Conservation (phyloP, 768 basidiomycete genomes). For the Boletus edulis region DNA sequence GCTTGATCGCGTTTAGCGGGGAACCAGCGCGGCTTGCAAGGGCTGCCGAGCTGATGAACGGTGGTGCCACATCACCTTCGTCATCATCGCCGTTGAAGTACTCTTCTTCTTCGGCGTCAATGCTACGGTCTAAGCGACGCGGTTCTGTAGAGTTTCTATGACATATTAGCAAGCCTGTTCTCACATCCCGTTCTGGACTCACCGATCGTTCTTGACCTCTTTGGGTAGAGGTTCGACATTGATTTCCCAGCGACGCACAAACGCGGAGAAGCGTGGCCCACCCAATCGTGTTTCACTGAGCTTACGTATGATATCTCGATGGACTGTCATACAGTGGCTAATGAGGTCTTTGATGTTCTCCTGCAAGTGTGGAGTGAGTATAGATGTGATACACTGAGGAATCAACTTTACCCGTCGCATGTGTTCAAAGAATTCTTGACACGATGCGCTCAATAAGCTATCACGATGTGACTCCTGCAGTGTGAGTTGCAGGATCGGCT, state of each 20-base stretch:
- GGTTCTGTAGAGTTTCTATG: conserved; percentile 41
- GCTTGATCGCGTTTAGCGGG: conserved; percentile 46
- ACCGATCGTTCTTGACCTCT: conserved; percentile 52
- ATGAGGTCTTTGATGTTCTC: conserved; percentile 89
- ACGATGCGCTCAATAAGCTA: conserved; percentile 91
- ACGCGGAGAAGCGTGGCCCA: conserved; percentile 63
- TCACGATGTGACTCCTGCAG: conserved; percentile 80
- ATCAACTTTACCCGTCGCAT: conserved; percentile 71
- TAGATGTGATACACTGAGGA: neutral
- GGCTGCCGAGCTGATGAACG: conserved; percentile 28
- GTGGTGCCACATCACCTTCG: conserved; percentile 50
- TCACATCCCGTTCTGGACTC: conserved; percentile 18
- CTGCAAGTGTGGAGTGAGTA: conserved; percentile 37
- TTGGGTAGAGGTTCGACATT: conserved; percentile 78
- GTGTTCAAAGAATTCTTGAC: conserved; percentile 93
- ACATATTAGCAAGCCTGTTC: conserved; percentile 9
- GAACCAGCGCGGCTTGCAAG: conserved; percentile 28
- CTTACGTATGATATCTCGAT: conserved; percentile 61
- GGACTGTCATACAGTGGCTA: conserved; percentile 75
- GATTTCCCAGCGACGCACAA: conserved; percentile 87
- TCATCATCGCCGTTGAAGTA: conserved; percentile 93
- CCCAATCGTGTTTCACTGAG: conserved; percentile 62
- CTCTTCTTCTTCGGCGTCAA: conserved; percentile 83
- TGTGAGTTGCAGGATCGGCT: conserved; percentile 83
- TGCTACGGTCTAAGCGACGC: conserved; percentile 40